Conservation (phyloP, 352 stramenopile species). For the Globisporangium takayamanum region DNA sequence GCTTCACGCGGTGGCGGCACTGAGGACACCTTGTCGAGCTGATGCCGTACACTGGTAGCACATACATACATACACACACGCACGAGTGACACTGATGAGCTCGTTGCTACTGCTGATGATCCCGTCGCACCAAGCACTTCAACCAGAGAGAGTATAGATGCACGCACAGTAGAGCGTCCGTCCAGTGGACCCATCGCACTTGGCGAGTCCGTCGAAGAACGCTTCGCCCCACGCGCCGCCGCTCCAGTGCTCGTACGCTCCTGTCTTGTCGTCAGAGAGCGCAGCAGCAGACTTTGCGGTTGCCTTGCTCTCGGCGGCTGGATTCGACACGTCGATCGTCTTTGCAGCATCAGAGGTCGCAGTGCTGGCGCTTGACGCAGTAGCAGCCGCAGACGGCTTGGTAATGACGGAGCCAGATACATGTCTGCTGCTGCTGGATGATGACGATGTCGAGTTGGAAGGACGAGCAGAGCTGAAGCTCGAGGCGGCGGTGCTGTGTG, state of each 20-base stretch:
- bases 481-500: neutral
- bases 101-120: neutral
- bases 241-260: neutral
- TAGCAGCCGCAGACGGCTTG: too few relatives aligned
- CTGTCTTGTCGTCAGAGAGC: neutral
- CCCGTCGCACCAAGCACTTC: neutral
- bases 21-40: constrained; percentile 37
- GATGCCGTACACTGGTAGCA: constrained; percentile 52
- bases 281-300: neutral
- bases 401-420: too few relatives aligned
- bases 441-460: neutral
- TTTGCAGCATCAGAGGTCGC: neutral
- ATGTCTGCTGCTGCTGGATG: neutral
- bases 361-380: neutral
- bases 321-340: neutral
- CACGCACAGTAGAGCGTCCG: constrained; percentile 42
- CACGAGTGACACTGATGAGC: neutral
- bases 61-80: neutral
- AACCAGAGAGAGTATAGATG: neutral
- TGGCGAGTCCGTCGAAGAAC: constrained; percentile 35
- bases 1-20: constrained; percentile 35
- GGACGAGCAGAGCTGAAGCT: neutral
- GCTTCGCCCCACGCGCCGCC: constrained; percentile 22
- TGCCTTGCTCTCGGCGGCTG: neutral
- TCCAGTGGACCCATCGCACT: constrained; percentile 47